A percentile compares a stretch with the other conserved stretches of the same genome.
Conservation (phyloP, 2,329 filamentous ascomycete genomes). For the Fusarium sp. region DNA sequence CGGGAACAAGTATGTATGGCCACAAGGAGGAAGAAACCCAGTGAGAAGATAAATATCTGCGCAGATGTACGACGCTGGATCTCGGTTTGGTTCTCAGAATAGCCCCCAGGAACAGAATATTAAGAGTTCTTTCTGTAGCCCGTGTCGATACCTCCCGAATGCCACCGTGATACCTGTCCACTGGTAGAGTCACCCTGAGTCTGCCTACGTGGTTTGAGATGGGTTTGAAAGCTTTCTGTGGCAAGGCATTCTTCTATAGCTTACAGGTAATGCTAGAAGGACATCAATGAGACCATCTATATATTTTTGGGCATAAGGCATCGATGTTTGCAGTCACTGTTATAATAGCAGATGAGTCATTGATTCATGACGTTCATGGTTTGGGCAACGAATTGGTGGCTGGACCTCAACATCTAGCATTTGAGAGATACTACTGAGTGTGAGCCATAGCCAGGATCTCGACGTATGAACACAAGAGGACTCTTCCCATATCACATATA, state of each 20-base stretch:
- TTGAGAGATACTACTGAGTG: background rate
- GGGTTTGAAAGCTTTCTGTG: too few species aligned
- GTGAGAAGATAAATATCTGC: slow-evolving; percentile 12
- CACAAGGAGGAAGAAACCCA: background rate
- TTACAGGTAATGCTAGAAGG: background rate
- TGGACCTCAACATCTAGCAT: background rate
- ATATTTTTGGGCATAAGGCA: background rate
- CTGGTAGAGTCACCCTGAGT: too few species aligned
- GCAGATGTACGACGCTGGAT: slow-evolving; percentile 15
- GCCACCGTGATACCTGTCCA: background rate
- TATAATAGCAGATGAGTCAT: background rate
- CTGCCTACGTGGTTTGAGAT: background rate
- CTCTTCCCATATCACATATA: too few species aligned
- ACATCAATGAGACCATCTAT: background rate
- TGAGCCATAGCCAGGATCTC: background rate
- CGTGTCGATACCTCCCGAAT: background rate
- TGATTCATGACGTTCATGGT: background rate
- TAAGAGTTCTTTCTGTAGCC: background rate
- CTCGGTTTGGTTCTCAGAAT: slow-evolving; percentile 1
- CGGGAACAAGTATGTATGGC: slow-evolving; percentile 5
- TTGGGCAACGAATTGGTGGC: background rate
- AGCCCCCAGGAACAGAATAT: slow-evolving; percentile 9
- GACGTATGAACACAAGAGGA: background rate
- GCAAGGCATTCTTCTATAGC: background rate
- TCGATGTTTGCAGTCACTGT: too few species aligned